These are phyloP conservation scores for Pisolithus marmoratus DNA, from an alignment of 768 basidiomycete species.

Conservation along the genomic window DNA sequence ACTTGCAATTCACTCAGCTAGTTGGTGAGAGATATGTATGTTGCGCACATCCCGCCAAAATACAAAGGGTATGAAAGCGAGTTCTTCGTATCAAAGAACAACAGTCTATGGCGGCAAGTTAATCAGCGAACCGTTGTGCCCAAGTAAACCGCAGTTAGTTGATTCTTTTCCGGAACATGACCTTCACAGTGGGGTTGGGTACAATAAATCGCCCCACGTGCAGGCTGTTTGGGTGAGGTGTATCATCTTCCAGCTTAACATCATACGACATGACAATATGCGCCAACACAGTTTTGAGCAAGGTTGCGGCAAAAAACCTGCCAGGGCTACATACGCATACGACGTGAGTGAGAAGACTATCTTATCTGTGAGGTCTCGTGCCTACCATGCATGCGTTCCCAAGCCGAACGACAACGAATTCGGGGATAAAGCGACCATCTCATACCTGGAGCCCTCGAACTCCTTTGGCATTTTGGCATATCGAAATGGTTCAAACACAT, in stretches of 20 bases:
- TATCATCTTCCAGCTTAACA: constrained; percentile 4
- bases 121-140: too few species aligned
- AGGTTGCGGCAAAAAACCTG: constrained; percentile 36
- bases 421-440: constrained; percentile 29
- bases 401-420: constrained; percentile 35
- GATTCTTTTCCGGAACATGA: neutral
- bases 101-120: too few species aligned
- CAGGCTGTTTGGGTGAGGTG: neutral
- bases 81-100: too few species aligned
- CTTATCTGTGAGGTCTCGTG: neutral
- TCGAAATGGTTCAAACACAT: constrained; percentile 43
- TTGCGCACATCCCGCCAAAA: too few species aligned
- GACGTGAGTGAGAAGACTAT: neutral
- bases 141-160: neutral
- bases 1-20: too few species aligned
- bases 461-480: constrained; percentile 33
- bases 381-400: constrained; percentile 23
- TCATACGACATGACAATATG: constrained; percentile 13
- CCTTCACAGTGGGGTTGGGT: neutral
- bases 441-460: constrained; percentile 28
- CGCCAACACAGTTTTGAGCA: constrained; percentile 23
- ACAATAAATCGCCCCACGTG: neutral
- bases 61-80: too few species aligned
- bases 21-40: too few species aligned
- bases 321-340: constrained; percentile 26